Conservation (phyloP, 495 filamentous ascomycete species). For the Xylaria acuta region DNA sequence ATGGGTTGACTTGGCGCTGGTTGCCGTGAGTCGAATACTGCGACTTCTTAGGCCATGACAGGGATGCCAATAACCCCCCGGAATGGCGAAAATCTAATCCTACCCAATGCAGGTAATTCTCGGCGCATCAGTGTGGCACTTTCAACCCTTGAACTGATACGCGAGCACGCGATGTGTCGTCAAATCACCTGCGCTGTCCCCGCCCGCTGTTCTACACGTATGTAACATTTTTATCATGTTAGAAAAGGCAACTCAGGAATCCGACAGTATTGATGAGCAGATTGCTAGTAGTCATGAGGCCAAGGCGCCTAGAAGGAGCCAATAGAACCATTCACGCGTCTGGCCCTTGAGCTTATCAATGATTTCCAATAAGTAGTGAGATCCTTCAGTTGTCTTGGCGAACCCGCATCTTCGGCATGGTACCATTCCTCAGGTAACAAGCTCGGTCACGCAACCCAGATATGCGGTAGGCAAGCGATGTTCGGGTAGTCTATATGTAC, state of each 20-base stretch:
- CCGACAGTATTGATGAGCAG: neutral
- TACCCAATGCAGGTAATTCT: constrained; percentile 2
- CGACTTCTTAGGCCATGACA: neutral
- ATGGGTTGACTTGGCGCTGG: neutral
- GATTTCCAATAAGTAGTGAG: constrained; percentile 5
- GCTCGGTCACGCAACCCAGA: neutral
- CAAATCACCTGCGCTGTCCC: constrained; percentile 6
- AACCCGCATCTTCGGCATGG: neutral
- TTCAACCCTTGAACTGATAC: neutral
- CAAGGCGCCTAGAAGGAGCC: constrained; percentile 6
- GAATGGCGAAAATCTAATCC: constrained; percentile 7
- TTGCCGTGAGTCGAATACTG: neutral
- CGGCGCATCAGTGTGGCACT: neutral
- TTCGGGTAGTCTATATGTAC: no score
- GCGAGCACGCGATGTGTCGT: constrained; percentile 14
- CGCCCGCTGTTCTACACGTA: neutral
- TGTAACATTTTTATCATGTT: constrained; percentile 17
- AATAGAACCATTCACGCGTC: constrained; percentile 4
- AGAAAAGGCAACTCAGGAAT: constrained; percentile 15
- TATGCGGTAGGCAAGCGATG: neutral
- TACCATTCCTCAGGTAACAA: constrained; percentile 1
- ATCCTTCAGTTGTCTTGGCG: constrained; percentile 11
- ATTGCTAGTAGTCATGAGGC: constrained; percentile 14
- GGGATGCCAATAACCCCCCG: neutral
- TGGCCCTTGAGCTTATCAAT: constrained; percentile 19